Base-by-base conservation (phyloP, 768 basidiomycete species). In the Favolaschia claudopus region DNA sequence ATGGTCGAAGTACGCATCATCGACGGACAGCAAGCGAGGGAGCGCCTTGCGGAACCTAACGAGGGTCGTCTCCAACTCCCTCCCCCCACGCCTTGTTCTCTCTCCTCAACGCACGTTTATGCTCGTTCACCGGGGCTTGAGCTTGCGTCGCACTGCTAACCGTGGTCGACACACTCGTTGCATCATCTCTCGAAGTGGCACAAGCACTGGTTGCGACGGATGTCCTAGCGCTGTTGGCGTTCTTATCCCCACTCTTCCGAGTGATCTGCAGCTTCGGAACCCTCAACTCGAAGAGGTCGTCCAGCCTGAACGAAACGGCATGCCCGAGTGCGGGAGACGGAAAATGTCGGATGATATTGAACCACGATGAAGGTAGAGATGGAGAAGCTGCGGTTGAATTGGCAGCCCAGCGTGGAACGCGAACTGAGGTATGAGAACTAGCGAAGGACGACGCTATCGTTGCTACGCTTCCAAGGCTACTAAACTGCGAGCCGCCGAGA, bases 41-140 rank as follows among this genome's bases (percentile, higher is more conserved):
- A 89, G 72, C 4, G 81, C 72, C 69, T 89, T 89, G 42, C 74
- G 74, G 37, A 65, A 63, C 48, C 71, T 44, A 33, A 61, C 51
- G 3, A 61, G 46, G 33, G 74, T 70, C 29, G 50, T 85, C 84
- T 0, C 83, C 76, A 7, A 91, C 72, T 17, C 81, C 80, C 63
- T 86, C 83, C 89, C 89, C 91, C 86, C 88, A 91, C 29, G 61
- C 65, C 67, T 77, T 80, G 58, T 91, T 89, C 68, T 91, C 86
- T 52, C 77, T 72, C 55, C 86, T 70, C n/a, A 91, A 70, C 4
- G 71, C 63, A 34, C 77, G 77, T 69, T 81, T 86, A 58, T 82
- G 82, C 20, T 76, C 76, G 28, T 74, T 76, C 13, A 58, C 67
- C 7, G 72, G 71, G 13, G 45, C 60, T 9, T 49, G 59, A 28